Conservation (phyloP, 306 rosid genomes). For the Acacia melanoxylon region DNA sequence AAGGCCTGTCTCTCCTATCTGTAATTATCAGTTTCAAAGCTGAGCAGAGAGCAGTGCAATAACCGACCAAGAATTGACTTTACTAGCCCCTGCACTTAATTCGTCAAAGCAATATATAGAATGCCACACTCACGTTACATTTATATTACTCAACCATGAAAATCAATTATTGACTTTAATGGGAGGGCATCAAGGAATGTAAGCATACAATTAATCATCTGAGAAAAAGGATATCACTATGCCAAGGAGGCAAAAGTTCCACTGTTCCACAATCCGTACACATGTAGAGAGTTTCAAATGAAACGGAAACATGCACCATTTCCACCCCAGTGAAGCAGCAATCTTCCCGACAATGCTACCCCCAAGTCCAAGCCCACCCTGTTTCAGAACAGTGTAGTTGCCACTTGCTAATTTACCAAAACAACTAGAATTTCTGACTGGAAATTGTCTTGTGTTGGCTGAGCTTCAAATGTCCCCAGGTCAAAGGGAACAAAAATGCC, state of each 20-base stretch:
- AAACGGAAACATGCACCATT: neutral
- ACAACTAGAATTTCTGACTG: conserved; percentile 3
- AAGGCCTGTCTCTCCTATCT: neutral
- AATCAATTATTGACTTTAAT: neutral
- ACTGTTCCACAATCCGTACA: neutral
- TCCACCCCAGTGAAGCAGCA: conserved; percentile 1
- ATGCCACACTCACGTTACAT: conserved; percentile 10
- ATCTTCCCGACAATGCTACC: neutral
- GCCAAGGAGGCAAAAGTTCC: neutral
- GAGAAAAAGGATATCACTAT: neutral
- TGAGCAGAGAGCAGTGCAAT: conserved; percentile 2
- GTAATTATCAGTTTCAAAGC: neutral
- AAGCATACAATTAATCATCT: neutral
- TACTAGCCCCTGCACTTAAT: neutral
- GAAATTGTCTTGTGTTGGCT: conserved; percentile 11
- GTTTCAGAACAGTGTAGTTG: neutral
- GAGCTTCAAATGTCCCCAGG: neutral
- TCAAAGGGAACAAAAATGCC: conserved; percentile 19
- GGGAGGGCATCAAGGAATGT: neutral
- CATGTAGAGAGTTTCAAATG: neutral
- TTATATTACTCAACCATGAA: neutral
- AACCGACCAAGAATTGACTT: conserved; percentile 16
- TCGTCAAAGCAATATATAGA: conserved; percentile 11
- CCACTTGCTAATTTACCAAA: conserved; percentile 17
- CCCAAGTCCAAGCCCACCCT: neutral